Conservation (phyloP, 2,329 filamentous ascomycete species). For the Cladobotryum protrusum region DNA sequence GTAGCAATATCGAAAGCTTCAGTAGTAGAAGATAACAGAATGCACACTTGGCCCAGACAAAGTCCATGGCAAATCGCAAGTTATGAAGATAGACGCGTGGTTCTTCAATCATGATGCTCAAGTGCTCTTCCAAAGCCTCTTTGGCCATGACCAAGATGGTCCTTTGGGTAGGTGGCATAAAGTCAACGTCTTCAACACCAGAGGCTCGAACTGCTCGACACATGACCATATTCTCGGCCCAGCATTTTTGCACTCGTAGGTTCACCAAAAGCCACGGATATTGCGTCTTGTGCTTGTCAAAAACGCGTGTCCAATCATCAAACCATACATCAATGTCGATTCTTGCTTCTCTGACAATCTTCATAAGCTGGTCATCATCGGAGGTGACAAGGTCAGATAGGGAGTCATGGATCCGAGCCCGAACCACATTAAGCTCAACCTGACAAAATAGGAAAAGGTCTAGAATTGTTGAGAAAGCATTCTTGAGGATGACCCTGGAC, state of each 20-base stretch:
- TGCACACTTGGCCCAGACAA: slow-evolving; percentile 53
- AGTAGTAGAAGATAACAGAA: slow-evolving; percentile 51
- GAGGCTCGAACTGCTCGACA: slow-evolving; percentile 42
- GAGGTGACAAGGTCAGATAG: slow-evolving; percentile 21
- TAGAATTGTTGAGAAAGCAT: slow-evolving; percentile 36
- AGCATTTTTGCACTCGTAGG: slow-evolving; percentile 45
- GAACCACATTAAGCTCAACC: slow-evolving; percentile 33
- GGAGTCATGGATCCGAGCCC: slow-evolving; percentile 31
- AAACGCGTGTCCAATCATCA: slow-evolving; percentile 28
- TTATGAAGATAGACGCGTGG: slow-evolving; percentile 42
- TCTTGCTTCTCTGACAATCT: slow-evolving; percentile 37
- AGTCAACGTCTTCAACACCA: slow-evolving; percentile 24
- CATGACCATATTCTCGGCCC: slow-evolving; percentile 46
- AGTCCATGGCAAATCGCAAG: slow-evolving; percentile 49
- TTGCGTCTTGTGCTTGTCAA: slow-evolving; percentile 13
- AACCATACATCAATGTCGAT: slow-evolving; percentile 46
- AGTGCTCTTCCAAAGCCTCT: slow-evolving; percentile 42
- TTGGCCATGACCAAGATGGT: slow-evolving; percentile 45
- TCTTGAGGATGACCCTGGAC: slow-evolving; percentile 38
- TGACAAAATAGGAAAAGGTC: slow-evolving; percentile 48
- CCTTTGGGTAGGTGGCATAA: slow-evolving; percentile 43
- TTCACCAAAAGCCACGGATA: slow-evolving; percentile 36
- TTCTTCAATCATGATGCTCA: slow-evolving; percentile 41
- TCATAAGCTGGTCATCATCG: slow-evolving; percentile 30
- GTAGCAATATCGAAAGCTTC: slow-evolving; percentile 44